Evolutionary conservation across 352 stramenopile species (phyloP).

Genomic region (Aphanomyces cochlioides): DNA sequence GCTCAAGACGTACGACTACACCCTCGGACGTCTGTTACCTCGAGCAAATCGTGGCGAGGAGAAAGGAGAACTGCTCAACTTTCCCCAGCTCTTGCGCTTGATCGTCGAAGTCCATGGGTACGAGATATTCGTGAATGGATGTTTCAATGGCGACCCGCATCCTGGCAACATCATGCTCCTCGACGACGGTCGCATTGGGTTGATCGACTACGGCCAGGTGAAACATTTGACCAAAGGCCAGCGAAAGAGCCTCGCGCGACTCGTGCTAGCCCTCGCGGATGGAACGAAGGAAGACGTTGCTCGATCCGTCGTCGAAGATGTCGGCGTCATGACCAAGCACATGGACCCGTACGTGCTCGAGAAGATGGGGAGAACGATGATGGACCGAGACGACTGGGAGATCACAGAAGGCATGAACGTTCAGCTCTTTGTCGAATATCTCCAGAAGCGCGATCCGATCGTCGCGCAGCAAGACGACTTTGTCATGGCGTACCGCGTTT

Average conservation of each 20-base stretch:
- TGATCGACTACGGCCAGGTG: constrained; percentile 92
- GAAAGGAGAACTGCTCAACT: constrained; percentile 61
- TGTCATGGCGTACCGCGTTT: constrained; percentile 83
- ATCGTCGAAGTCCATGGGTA: constrained; percentile 89
- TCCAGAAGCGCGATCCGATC: constrained; percentile 71
- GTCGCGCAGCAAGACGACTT: constrained; percentile 80
- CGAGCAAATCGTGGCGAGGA: constrained; percentile 36
- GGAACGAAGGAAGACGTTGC: constrained; percentile 72
- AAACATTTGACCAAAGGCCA: constrained; percentile 76
- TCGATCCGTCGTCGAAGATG: constrained; percentile 64
- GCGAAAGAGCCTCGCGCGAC: constrained; percentile 61
- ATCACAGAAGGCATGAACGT: constrained; percentile 83
- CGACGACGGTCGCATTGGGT: constrained; percentile 78
- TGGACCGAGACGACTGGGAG: constrained; percentile 76
- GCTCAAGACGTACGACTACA: constrained; percentile 75
- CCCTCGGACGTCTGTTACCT: constrained; percentile 68
- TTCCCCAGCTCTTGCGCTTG: constrained; percentile 76
- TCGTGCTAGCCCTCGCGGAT: constrained; percentile 78
- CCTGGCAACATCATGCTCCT: constrained; percentile 90
- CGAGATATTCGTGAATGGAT: constrained; percentile 89
- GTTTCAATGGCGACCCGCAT: constrained; percentile 89
- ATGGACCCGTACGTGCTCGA: constrained; percentile 82
- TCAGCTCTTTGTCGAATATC: constrained; percentile 81
- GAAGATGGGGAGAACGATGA: constrained; percentile 81
- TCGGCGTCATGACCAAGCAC: constrained; percentile 68